These are phyloP conservation scores for Neurospora tetraspora DNA, from an alignment of 495 filamentous ascomycete genomes.

Conservation along the genomic window DNA sequence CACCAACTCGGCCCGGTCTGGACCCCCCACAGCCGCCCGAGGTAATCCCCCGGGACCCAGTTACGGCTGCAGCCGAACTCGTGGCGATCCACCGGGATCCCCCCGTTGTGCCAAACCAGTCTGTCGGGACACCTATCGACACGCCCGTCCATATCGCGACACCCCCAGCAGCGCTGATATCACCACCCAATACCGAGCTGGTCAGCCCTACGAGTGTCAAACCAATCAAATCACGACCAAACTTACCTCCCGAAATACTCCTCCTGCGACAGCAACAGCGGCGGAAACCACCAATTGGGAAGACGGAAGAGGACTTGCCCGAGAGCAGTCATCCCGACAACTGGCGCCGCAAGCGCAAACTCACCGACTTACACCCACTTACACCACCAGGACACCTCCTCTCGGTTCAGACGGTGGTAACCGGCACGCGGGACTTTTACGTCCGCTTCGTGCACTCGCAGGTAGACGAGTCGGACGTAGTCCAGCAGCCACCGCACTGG, in stretches of 20 bases:
- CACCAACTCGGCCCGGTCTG: neutral
- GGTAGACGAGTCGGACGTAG: neutral
- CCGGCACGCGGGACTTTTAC: neutral
- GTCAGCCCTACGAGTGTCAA: neutral
- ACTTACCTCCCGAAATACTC: neutral
- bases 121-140: neutral
- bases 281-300: neutral
- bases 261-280: neutral
- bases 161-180: neutral
- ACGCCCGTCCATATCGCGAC: neutral
- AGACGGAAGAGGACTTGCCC: neutral
- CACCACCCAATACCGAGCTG: neutral
- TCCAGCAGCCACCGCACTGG: neutral
- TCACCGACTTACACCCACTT: neutral
- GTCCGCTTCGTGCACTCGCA: neutral
- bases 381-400: neutral
- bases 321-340: neutral
- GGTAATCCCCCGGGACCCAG: neutral
- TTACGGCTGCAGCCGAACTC: neutral
- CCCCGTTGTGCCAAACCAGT: neutral
- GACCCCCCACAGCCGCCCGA: neutral
- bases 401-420: neutral
- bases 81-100: neutral
- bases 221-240: neutral
- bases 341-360: neutral